Percentiles rank a stretch among this genome's conserved stretches.
phyloP scores from a whole-genome alignment of 2,329 filamentous ascomycete species.

The Basipetospora chlamydospora region DNA sequence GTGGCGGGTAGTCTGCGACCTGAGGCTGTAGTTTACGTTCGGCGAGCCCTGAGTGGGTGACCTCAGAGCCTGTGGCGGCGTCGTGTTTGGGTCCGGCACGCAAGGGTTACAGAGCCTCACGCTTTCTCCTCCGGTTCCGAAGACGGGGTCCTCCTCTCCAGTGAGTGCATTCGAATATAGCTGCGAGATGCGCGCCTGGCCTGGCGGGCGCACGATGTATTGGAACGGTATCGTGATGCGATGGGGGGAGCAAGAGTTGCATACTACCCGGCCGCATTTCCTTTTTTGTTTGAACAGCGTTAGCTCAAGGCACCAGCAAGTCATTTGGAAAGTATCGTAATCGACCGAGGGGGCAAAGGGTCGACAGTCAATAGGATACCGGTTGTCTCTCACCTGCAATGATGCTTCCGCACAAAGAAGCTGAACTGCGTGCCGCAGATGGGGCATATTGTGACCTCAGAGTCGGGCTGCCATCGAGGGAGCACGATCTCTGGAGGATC shows the following conservation, averaged over 20 bases:
- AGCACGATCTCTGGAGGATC: conserved; percentile 33
- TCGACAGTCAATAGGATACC: too few species aligned
- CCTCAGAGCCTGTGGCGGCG: conserved; percentile 32
- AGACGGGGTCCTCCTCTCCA: conserved; percentile 1
- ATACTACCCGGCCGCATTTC: conserved; percentile 90
- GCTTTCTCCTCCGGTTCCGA: conserved; percentile 33
- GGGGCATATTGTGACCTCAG: conserved; percentile 67
- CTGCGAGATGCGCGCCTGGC: conserved; percentile 7
- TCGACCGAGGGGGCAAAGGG: too few species aligned
- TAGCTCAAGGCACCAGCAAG: conserved; percentile 1
- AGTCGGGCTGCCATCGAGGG: conserved; percentile 80
- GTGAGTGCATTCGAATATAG: neutral
- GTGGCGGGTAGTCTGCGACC: too few species aligned
- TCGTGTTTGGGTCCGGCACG: conserved; percentile 45
- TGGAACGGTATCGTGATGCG: conserved; percentile 87
- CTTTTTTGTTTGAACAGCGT: conserved; percentile 21
- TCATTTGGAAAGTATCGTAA: too few species aligned
- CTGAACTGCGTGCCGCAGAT: conserved; percentile 72
- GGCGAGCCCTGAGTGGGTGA: conserved; percentile 19
- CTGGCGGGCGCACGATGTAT: conserved; percentile 74
- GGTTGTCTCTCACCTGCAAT: conserved; percentile 52
- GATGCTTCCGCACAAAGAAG: conserved; percentile 80
- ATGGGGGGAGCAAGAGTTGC: conserved; percentile 78
- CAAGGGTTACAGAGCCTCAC: conserved; percentile 48
- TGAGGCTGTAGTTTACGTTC: too few species aligned